Percentiles rank a stretch among this genome's conserved stretches.
These are phyloP conservation scores for Penicillium paradoxum DNA, from an alignment of 495 filamentous ascomycete genomes.

Conservation along the genomic window DNA sequence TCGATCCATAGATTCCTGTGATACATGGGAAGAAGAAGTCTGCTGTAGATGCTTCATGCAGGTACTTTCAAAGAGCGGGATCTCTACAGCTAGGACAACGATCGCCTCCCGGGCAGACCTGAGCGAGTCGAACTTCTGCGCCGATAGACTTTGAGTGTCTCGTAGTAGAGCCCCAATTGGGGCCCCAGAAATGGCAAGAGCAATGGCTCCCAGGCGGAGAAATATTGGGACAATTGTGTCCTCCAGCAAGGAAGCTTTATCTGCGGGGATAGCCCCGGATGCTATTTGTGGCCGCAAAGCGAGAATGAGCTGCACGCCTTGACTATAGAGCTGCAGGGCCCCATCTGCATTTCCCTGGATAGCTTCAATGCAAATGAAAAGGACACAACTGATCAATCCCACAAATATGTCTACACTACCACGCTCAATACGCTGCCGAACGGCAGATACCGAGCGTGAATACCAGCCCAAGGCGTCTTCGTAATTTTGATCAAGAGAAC, in stretches of 20 bases:
- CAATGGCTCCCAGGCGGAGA: constrained; percentile 26
- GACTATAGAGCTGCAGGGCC: constrained; percentile 30
- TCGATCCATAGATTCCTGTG: constrained; percentile 4
- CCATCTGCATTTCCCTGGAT: constrained; percentile 37
- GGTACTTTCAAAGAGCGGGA: constrained; percentile 17
- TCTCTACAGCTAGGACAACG: constrained; percentile 19
- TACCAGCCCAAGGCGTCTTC: constrained; percentile 39
- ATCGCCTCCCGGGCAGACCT: constrained; percentile 32
- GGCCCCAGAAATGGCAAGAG: constrained; percentile 5
- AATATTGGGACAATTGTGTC: constrained; percentile 39
- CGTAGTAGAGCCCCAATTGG: constrained; percentile 11
- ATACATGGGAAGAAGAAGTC: not conserved
- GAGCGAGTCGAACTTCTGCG: constrained; percentile 21
- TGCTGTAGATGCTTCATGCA: constrained; percentile 14
- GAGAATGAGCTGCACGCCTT: constrained; percentile 32
- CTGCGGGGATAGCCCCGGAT: constrained; percentile 8
- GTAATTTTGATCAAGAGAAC: constrained; percentile 37
- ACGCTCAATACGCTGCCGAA: constrained; percentile 41
- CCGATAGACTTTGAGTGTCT: not conserved
- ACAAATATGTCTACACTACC: constrained; percentile 29
- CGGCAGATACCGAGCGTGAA: constrained; percentile 43
- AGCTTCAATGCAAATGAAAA: constrained; percentile 57
- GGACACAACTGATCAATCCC: constrained; percentile 48
- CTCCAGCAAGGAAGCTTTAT: constrained; percentile 20
- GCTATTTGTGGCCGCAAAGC: constrained; percentile 24